Base-by-base conservation (phyloP, 768 basidiomycete species). In the Glaciozyma martinii region DNA sequence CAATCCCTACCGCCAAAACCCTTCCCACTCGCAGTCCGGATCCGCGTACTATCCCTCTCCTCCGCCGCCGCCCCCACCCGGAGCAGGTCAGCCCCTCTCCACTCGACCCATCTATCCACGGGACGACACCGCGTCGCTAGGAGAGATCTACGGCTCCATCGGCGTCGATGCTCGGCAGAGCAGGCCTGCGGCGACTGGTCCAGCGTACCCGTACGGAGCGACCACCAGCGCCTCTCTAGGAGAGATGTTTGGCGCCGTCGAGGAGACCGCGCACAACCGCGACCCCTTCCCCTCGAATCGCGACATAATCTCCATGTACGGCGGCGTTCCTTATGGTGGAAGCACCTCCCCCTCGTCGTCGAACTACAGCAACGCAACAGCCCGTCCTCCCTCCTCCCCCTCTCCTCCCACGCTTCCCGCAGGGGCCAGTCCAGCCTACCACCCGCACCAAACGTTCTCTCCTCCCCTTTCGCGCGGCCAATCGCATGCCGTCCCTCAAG, bases 221-320 rank as follows among this genome's bases (percentile, higher is more conserved):
- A 40, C 5, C 37, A 13, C 7, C 7, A 40, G 15, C 37, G 37
- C 37, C 12, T 40, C 37, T 13, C 12, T 40, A 40, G 37, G 37
- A 40, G 37, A 40, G 37, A 40, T 40, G 37, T 40, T 40, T 40
- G 37, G 37, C 37, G 37, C 37, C 15, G 37, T 40, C 10, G 37
- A 40, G 37, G 37, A 40, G 37, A 40, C 10, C 37, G 37, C 37
- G 37, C 15, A 40, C 37, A 40, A 40, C 37, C 37, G 37, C 37
- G 15, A 40, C 37, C 15, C 37, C 3, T 40, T 40, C 37, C 10
- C 37, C 37, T 40, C 37, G 12, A 40, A 40, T 40, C 37, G 60
- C 52, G 57, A 43, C 19, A 32, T 62, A 44, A 66, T 66, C 27
- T 62, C 61, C 52, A 59, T 63, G 62, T 63, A 63, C 49, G 56